phyloP scores from a whole-genome alignment of 768 basidiomycete genomes.

The Agaricus blazei region DNA sequence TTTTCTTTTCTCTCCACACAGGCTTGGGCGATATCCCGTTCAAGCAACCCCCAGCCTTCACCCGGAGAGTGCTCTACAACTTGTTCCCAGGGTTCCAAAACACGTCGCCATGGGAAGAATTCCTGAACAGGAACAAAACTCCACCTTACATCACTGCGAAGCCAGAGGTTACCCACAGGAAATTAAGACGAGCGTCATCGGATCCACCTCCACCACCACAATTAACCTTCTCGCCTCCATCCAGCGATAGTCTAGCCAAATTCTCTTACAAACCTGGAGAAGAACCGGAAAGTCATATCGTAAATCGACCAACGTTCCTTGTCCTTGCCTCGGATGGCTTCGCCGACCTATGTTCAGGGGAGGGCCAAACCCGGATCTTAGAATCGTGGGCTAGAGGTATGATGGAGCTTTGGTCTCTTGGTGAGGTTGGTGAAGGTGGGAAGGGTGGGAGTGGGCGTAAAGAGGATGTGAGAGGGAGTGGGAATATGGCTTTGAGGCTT shows the following conservation, averaged over 20 bases:
- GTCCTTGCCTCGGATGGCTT: constrained; percentile 67
- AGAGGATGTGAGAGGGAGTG: constrained; percentile 8
- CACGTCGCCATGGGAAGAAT: constrained; percentile 62
- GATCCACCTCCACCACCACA: constrained; percentile 8
- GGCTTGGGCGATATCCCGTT: constrained; percentile 69
- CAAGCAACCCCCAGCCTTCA: constrained; percentile 69
- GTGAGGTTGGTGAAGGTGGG: constrained; percentile 10
- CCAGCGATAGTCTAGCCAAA: constrained; percentile 6
- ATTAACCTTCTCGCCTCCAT: constrained; percentile 7
- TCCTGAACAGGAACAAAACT: constrained; percentile 54
- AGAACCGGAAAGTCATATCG: constrained; percentile 4
- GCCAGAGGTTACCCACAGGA: constrained; percentile 59
- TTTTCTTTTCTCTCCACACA: constrained; percentile 19
- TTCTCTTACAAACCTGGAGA: constrained; percentile 4
- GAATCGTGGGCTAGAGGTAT: constrained; percentile 47
- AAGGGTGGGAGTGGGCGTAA: constrained; percentile 7
- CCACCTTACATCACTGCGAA: constrained; percentile 64
- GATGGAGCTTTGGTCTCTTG: constrained; percentile 22
- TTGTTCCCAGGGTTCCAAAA: constrained; percentile 58
- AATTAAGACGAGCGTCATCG: constrained; percentile 21
- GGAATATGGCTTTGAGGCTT: constrained; percentile 53
- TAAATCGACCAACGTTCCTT: constrained; percentile 34
- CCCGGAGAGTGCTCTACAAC: constrained; percentile 61
- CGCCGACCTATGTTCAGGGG: constrained; percentile 47
- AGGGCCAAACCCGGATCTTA: constrained; percentile 41